Conservation (phyloP, 1,284 basidiomycete species). For the Austroboletus novae-zelandiae region DNA sequence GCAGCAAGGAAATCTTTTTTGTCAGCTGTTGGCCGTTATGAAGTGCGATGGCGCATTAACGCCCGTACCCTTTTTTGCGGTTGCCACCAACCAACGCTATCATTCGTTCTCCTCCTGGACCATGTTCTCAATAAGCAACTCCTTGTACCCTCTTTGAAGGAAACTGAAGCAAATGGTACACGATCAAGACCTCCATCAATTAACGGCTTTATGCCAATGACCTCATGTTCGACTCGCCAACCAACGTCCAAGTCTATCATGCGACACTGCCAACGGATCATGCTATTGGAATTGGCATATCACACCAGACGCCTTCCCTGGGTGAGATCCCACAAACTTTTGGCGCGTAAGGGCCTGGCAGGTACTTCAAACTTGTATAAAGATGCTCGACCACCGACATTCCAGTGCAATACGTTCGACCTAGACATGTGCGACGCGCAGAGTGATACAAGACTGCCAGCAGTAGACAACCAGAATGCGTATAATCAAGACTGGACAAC, state of each 20-base stretch:
- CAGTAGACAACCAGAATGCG: not conserved
- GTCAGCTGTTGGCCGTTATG: not conserved
- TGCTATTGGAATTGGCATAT: not conserved
- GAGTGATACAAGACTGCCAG: not conserved
- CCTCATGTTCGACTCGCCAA: not conserved
- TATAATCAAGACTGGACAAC: not conserved
- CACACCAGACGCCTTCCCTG: not conserved
- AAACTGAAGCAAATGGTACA: not conserved
- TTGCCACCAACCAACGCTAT: too few species aligned
- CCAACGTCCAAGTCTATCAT: not conserved
- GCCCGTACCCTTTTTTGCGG: too few species aligned
- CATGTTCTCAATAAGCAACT: too few species aligned
- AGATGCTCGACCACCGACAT: not conserved
- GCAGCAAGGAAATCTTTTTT: not conserved
- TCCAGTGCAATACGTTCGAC: not conserved
- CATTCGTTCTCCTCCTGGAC: too few species aligned
- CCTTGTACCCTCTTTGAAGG: not conserved
- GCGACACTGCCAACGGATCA: not conserved
- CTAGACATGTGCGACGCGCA: not conserved
- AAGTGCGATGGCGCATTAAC: not conserved
- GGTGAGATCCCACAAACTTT: not conserved
- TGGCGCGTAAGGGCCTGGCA: conserved; percentile 3
- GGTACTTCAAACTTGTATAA: conserved; percentile 14
- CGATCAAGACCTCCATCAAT: not conserved
- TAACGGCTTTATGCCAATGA: conserved; percentile 6